These are phyloP conservation scores for Xeromyces bisporus DNA, from an alignment of 495 filamentous ascomycete genomes.

Conservation along the genomic window DNA sequence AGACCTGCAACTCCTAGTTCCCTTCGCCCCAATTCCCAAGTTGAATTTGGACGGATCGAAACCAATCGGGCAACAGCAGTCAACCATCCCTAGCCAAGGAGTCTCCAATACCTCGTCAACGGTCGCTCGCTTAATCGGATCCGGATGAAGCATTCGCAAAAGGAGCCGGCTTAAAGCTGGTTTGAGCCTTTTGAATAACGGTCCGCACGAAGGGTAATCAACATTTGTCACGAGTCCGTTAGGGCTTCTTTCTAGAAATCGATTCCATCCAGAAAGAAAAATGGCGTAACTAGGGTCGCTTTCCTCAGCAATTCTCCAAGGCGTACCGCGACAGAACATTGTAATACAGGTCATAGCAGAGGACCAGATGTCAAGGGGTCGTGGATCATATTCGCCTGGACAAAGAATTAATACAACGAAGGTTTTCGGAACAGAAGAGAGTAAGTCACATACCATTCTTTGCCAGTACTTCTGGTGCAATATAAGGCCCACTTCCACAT, in stretches of 20 bases:
- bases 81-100: slow-evolving; percentile 46
- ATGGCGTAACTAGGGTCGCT: slow-evolving; percentile 34
- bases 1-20: slow-evolving; percentile 3
- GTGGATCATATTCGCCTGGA: slow-evolving; percentile 56
- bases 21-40: slow-evolving; percentile 1
- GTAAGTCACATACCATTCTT: slow-evolving; percentile 30
- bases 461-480: slow-evolving; percentile 57
- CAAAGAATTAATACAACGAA: slow-evolving; percentile 2
- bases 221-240: slow-evolving; percentile 29
- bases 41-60: slow-evolving; percentile 1
- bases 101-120: slow-evolving; percentile 44
- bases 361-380: slow-evolving; percentile 62
- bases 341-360: slow-evolving; percentile 57
- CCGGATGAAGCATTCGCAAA: slow-evolving; percentile 60
- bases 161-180: slow-evolving; percentile 42
- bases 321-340: slow-evolving; percentile 43
- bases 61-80: slow-evolving; percentile 41
- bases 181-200: slow-evolving; percentile 28
- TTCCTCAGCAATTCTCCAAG: slow-evolving; percentile 43
- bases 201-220: slow-evolving; percentile 36
- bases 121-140: slow-evolving; percentile 46
- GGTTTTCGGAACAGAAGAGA: background rate
- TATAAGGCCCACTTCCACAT: slow-evolving; percentile 60
- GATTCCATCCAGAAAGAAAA: slow-evolving; percentile 45
- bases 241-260: slow-evolving; percentile 36